A percentile compares a stretch with the other conserved stretches of the same genome.
Conservation (phyloP, 2,329 filamentous ascomycete genomes). For the Neoarthrinium moseri region DNA sequence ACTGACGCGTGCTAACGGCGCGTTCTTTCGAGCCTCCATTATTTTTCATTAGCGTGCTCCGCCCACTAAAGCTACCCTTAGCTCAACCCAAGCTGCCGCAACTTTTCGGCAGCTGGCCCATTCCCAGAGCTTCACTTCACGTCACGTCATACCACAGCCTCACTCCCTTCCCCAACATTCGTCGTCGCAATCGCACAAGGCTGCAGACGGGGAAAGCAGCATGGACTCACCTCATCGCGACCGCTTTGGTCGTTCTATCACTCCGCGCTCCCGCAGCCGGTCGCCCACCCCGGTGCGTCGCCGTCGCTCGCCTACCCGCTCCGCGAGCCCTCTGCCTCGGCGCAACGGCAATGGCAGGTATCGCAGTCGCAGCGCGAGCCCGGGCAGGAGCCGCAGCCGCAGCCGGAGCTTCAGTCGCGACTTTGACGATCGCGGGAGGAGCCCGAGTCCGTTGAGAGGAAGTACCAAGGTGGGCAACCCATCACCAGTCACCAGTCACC, state of each 20-base stretch:
- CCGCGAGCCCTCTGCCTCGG: conserved; percentile 20
- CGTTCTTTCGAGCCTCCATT: no score
- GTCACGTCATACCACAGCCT: no score
- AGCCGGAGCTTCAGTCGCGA: conserved; percentile 32
- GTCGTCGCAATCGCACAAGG: no score
- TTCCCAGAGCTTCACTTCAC: no score
- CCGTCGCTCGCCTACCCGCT: conserved; percentile 20
- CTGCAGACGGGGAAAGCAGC: no score
- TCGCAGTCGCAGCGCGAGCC: background rate
- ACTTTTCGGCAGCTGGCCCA: no score
- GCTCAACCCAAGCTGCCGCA: no score
- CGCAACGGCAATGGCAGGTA: conserved; percentile 14
- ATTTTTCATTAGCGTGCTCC: no score
- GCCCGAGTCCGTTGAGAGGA: conserved; percentile 35
- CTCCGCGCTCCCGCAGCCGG: conserved; percentile 10
- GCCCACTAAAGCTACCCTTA: no score
- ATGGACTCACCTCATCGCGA: no score
- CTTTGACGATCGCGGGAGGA: conserved; percentile 33
- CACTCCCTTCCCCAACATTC: no score
- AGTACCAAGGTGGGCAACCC: conserved; percentile 50
- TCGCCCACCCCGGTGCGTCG: conserved; percentile 20
- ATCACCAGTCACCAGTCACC: background rate
- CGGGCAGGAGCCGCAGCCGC: conserved; percentile 18
- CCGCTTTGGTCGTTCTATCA: conserved; percentile 4
- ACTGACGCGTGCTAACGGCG: no score